A percentile compares a stretch with the other conserved stretches of the same genome.
Conservation (phyloP, 495 filamentous ascomycete genomes). For the Penicillium desertorum region DNA sequence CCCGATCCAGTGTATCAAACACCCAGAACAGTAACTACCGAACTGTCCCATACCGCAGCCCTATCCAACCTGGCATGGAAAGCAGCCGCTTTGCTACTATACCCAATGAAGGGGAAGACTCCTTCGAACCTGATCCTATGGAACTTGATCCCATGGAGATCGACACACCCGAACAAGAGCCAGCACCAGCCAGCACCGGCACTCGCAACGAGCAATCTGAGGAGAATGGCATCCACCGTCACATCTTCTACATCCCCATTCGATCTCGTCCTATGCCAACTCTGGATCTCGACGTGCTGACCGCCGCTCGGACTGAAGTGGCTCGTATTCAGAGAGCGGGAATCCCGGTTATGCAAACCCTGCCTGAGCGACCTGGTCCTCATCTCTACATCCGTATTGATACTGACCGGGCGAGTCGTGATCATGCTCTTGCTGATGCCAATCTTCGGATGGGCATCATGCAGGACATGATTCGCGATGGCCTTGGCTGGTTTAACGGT, state of each 20-base stretch:
- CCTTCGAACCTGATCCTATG: background rate
- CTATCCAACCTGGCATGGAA: background rate
- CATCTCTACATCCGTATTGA: background rate
- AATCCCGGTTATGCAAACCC: background rate
- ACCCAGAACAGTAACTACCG: background rate
- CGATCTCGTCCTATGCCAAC: background rate
- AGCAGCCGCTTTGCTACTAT: background rate
- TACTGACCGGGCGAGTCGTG: background rate
- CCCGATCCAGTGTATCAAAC: background rate
- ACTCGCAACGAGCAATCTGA: background rate
- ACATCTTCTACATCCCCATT: background rate
- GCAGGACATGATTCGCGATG: conserved; percentile 11
- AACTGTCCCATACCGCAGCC: background rate
- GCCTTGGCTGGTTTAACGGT: conserved; percentile 12
- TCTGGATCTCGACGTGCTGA: background rate
- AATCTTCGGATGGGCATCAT: conserved; percentile 1
- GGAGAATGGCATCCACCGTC: background rate
- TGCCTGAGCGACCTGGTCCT: background rate
- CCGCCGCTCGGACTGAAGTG: background rate
- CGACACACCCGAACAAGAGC: background rate
- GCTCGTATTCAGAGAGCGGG: background rate
- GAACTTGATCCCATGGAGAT: background rate
- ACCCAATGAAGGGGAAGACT: background rate
- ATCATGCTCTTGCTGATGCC: background rate
- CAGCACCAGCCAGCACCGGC: background rate